Evolutionary conservation across 2,329 filamentous ascomycete genomes (phyloP), one percentile per base, ranked within the genome.

Genomic region (Zarea fungicola): DNA sequence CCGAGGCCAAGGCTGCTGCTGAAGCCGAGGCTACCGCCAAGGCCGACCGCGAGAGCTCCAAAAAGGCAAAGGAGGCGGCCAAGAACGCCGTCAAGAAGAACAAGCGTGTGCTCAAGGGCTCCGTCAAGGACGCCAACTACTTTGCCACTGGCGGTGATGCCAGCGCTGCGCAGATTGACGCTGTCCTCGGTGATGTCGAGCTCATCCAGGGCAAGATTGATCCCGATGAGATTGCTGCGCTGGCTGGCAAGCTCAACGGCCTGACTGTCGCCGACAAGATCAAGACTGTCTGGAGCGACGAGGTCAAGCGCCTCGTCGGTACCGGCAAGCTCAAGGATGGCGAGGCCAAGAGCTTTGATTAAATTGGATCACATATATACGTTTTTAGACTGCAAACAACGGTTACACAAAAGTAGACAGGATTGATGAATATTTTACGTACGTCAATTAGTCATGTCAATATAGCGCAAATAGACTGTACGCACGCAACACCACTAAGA

Each of bases 51-150:
- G 90, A 92, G 58, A 80, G 86, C 55, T 75, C 75, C 62, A 99
- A 97, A 83, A 99, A 99, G 81, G 85, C 87, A 53, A 99, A 97
- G 78, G 93, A 99, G 72, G 92, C 92, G 2, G 93, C 93, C 51
- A 99, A 99, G 84, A 96, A 90, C 64, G 93, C 93, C 13, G 87
- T 93, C 62, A 99, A 99, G 87, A 99, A 99, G 87, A 99, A 99
- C 82, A 96, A 96, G 82, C 89, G 93, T 77, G 87, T 97, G 41
- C 84, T 99, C 60, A 90, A 95, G 70, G 84, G 83, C 54, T 90
- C 88, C 56, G 87, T 92, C 71, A 99, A 99, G 80, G 93, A 99
- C 58, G 91, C 88, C 62, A 96, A 96, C 78, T 99, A 99, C 83
- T 96, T 99, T 68, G 78, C 76, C 50, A 74, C 74, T 18, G 83